Conservation (phyloP, 306 rosid genomes). For the Abrus pulchellus region DNA sequence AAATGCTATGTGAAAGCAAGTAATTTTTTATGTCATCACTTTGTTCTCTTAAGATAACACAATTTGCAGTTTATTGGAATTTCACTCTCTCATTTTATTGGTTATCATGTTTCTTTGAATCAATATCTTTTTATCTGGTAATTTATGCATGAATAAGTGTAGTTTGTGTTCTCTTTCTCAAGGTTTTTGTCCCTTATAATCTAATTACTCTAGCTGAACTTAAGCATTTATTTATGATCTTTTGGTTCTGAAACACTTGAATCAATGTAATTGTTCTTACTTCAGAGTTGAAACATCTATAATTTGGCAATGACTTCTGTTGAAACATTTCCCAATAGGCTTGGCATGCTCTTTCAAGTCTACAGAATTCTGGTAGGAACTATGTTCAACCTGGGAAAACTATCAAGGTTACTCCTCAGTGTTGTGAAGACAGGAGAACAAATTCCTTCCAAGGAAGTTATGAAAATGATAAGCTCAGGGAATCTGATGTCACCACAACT, state of each 20-base stretch:
- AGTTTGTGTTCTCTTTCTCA: slow-evolving; percentile 31
- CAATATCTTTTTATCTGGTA: slow-evolving; percentile 20
- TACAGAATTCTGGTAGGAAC: slow-evolving; percentile 66
- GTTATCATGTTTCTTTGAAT: slow-evolving; percentile 37
- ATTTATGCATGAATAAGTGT: slow-evolving; percentile 15
- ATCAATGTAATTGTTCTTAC: slow-evolving; percentile 16
- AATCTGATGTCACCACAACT: slow-evolving; percentile 54
- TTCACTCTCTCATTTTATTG: slow-evolving; percentile 31
- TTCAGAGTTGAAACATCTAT: background rate
- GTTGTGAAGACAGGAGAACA: slow-evolving; percentile 52
- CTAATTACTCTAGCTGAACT: slow-evolving; percentile 21
- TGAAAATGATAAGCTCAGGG: slow-evolving; percentile 43
- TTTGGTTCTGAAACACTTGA: slow-evolving; percentile 21
- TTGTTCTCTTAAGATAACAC: slow-evolving; percentile 4
- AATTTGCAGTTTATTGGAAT: background rate
- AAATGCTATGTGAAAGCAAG: slow-evolving; percentile 19
- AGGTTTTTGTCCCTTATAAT: background rate
- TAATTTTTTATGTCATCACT: background rate
- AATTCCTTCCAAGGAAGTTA: slow-evolving; percentile 48
- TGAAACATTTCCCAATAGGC: slow-evolving; percentile 65
- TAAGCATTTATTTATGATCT: slow-evolving; percentile 29
- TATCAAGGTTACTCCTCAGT: slow-evolving; percentile 44
- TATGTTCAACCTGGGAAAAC: slow-evolving; percentile 76
- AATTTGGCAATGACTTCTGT: slow-evolving; percentile 35
- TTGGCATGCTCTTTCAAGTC: slow-evolving; percentile 76